Percentiles rank a stretch among this genome's conserved stretches.
phyloP scores from a whole-genome alignment of 306 rosid genomes.

The Neltuma alba region DNA sequence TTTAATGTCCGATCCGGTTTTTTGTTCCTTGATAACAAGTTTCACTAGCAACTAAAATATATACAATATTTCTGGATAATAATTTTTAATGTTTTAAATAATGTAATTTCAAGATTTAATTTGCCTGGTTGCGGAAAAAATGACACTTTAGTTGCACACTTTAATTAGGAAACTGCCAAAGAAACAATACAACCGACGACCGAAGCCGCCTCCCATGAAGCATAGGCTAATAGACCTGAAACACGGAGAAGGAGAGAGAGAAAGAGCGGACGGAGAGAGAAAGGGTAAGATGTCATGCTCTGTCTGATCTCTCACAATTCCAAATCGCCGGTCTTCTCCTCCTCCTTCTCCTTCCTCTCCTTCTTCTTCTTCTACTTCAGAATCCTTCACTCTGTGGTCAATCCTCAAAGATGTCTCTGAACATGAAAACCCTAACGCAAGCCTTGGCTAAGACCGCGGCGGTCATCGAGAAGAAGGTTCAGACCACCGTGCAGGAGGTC shows the following conservation, averaged over 20 bases:
- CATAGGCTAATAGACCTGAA: background rate
- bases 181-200: background rate
- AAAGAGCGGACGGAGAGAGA: background rate
- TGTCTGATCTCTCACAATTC: background rate
- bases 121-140: background rate
- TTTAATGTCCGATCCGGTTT: too few species aligned
- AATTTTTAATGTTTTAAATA: too few species aligned
- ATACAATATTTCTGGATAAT: too few species aligned
- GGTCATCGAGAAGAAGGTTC: conserved; percentile 85
- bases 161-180: background rate
- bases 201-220: background rate
- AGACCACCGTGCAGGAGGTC: conserved; percentile 93
- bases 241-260: background rate
- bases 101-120: background rate
- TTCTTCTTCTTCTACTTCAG: background rate
- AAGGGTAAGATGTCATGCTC: too few species aligned
- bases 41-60: too few species aligned
- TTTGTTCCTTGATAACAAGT: too few species aligned
- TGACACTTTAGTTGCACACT: too few species aligned
- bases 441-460: conserved; percentile 98
- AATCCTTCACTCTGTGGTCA: background rate
- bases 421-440: conserved; percentile 95
- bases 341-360: background rate
- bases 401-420: conserved; percentile 60
- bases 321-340: background rate